Evolutionary conservation across 768 basidiomycete species (phyloP), one percentile per base, ranked within the genome.

Genomic region (Xerocomellus chrysenteron): DNA sequence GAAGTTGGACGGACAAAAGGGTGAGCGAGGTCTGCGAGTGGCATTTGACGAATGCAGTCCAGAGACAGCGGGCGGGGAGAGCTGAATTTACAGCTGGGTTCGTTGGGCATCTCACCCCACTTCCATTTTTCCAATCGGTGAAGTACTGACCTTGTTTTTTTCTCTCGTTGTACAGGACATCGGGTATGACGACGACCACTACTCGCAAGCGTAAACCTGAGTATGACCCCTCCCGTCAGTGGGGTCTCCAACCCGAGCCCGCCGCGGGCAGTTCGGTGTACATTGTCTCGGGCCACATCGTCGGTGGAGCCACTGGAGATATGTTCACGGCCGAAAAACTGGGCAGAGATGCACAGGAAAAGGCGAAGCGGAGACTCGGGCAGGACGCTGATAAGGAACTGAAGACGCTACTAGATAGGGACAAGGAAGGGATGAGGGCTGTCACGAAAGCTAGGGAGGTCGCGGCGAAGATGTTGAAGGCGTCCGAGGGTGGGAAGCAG

Each of bases 1-100:
- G 85, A 10, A 81, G 85, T 52, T 98, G 96, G 96, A 92, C 86
- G 48, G 96, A 99, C 74, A 92, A 87, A 61, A 86, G 94, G 30
- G 80, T 90, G 64, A 81, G 84, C 68, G 87, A 90, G 19, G 86
- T 90, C 4, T 99, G 97, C 71, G 95, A 98, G 42, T 99, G 83
- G 72, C 97, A 99, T 73, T 71, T 98, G 40, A 87, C 92, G 58
- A 79, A 80, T 24, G 91, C 94, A 0, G 84, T 98, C 4, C 80
- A 92, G 70, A 76, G 84, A 21, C 78, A 81, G 16, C 79, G 94
- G 10, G 87, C 89, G 0, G 82, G 82, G 0, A 81, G 96, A 46
- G 81, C 96, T 1, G 97, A 99, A 72, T 97, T 98, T 64, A 81
- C 90, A 17, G 75, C 77, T 8, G 90, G 91, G 94, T 95, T 57